phyloP scores from a whole-genome alignment of 2,329 filamentous ascomycete species.

The Paraconiothyrium sp. region DNA sequence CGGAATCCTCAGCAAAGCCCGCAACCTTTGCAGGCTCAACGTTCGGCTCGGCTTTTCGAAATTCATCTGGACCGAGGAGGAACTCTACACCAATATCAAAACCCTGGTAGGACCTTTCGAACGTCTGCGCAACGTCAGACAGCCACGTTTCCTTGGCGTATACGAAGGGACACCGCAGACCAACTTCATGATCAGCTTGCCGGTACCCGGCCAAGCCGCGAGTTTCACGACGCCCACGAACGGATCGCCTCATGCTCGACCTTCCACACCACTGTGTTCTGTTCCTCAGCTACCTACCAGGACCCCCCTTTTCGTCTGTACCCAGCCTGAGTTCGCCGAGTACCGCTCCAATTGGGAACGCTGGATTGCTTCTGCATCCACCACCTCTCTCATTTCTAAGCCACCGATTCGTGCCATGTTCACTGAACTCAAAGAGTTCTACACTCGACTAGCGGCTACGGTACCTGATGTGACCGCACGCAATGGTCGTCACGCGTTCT shows the following conservation, averaged over 20 bases:
- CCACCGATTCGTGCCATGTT: constrained; percentile 44
- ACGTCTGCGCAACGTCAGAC: constrained; percentile 41
- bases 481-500: constrained; percentile 31
- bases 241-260: not conserved
- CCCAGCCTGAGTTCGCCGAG: constrained; percentile 29
- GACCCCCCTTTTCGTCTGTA: constrained; percentile 23
- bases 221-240: not conserved
- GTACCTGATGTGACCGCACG: constrained; percentile 25
- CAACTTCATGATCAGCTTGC: constrained; percentile 29
- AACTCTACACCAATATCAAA: constrained; percentile 36
- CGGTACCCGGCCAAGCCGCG: constrained; percentile 11
- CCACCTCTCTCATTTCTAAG: constrained; percentile 23
- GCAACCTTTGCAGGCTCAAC: constrained; percentile 39
- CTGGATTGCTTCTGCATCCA: constrained; percentile 23
- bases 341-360: constrained; percentile 36
- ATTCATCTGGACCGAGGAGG: constrained; percentile 35
- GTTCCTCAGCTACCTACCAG: constrained; percentile 34
- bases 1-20: constrained; percentile 41
- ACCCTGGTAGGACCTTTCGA: constrained; percentile 41
- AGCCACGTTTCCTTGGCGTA: constrained; percentile 37
- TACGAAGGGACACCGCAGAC: constrained; percentile 30
- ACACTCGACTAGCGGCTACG: constrained; percentile 31
- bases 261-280: constrained; percentile 31
- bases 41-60: constrained; percentile 39
- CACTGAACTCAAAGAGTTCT: constrained; percentile 45